phyloP scores from a whole-genome alignment of 164 flowering plant genomes.

The Magnolia officinalis region DNA sequence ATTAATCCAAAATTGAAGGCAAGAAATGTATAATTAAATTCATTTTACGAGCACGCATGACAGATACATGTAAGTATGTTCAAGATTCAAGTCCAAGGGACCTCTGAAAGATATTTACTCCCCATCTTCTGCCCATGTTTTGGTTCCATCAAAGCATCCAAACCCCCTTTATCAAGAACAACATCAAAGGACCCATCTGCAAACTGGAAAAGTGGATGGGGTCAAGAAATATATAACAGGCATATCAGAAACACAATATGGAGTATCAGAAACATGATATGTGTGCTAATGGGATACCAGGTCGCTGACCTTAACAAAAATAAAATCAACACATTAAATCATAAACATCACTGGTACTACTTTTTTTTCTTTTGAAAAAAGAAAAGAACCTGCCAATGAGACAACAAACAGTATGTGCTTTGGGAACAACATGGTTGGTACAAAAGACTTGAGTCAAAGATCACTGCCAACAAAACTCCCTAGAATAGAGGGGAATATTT shows the following conservation, averaged over 20 bases:
- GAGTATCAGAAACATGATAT: background rate
- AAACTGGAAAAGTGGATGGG: constrained; percentile 43
- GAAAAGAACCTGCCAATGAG: no score
- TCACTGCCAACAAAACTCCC: no score
- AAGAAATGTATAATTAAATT: background rate
- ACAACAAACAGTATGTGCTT: no score
- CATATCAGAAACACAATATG: background rate
- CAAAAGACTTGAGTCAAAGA: no score
- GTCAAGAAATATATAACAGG: background rate
- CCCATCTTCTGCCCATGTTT: constrained; percentile 79
- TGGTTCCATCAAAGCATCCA: constrained; percentile 99
- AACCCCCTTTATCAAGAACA: constrained; percentile 88
- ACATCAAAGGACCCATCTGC: constrained; percentile 58
- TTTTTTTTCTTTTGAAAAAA: no score
- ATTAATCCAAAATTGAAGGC: background rate
- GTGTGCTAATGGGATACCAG: no score
- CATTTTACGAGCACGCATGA: background rate
- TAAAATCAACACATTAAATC: no score
- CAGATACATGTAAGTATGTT: constrained; percentile 10
- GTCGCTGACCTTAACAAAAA: no score
- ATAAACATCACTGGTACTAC: no score
- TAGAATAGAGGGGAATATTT: no score
- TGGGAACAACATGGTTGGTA: no score
- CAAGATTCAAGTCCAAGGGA: constrained; percentile 25
- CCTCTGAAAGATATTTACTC: constrained; percentile 76